Conservation (phyloP, 305 asterid genomes). For the Rubia balearica region DNA sequence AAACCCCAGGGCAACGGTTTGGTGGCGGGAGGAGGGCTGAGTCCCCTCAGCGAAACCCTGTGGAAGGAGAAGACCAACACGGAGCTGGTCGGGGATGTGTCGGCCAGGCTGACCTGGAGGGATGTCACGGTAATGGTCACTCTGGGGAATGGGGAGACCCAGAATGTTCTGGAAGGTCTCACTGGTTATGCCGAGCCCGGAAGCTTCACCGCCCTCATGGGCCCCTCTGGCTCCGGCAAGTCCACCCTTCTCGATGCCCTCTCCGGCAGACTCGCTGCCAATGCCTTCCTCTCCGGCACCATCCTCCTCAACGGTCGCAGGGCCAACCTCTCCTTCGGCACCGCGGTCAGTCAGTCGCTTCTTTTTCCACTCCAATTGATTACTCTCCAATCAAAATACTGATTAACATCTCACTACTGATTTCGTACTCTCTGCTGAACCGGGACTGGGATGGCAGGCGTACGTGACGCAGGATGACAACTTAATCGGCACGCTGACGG, state of each 20-base stretch:
- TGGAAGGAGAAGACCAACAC: conserved; percentile 91
- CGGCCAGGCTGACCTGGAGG: conserved; percentile 82
- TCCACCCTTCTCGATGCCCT: conserved; percentile 87
- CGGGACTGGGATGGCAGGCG: conserved; percentile 36
- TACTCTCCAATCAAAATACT: no score
- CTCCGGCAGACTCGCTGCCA: conserved; percentile 80
- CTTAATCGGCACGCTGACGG: conserved; percentile 88
- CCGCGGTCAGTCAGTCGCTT: conserved; percentile 50
- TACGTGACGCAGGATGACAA: conserved; percentile 96
- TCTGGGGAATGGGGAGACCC: conserved; percentile 64
- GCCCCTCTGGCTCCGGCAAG: conserved; percentile 95
- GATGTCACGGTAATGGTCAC: conserved; percentile 82
- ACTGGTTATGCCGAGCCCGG: conserved; percentile 94
- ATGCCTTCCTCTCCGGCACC: conserved; percentile 74
- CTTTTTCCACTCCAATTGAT: not conserved
- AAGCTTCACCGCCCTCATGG: conserved; percentile 87
- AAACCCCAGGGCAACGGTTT: conserved; percentile 63
- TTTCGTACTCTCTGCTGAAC: not conserved
- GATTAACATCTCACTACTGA: no score
- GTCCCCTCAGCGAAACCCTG: conserved; percentile 83
- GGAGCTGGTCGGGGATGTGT: conserved; percentile 78
- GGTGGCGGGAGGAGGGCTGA: conserved; percentile 78
- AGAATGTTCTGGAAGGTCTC: conserved; percentile 67
- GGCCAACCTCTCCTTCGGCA: conserved; percentile 79
- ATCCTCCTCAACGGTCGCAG: conserved; percentile 83